phyloP scores from a whole-genome alignment of 192 early-diverging fungal genomes.

The Dissophora ornata region DNA sequence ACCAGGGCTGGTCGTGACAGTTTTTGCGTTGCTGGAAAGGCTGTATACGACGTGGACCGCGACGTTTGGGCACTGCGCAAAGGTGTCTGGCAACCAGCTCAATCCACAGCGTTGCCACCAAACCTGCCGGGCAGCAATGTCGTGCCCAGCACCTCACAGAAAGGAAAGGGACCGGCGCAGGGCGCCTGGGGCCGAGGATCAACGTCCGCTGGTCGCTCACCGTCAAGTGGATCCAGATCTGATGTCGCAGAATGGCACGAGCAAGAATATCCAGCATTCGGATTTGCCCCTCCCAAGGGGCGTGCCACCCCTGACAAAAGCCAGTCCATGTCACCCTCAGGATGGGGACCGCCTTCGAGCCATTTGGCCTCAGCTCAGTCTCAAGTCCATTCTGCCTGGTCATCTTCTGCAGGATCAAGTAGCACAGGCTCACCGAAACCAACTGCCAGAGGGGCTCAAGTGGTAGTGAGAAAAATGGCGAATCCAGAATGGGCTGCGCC shows the following conservation, averaged over 20 bases:
- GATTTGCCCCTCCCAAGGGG: constrained; percentile 1
- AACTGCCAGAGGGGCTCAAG: not conserved
- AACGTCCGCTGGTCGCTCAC: not conserved
- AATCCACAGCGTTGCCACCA: not conserved
- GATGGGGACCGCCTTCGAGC: too few species aligned
- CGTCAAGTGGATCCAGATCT: not conserved
- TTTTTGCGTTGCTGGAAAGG: constrained; percentile 28
- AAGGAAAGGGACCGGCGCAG: not conserved
- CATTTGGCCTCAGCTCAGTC: not conserved
- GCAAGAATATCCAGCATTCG: constrained; percentile 15
- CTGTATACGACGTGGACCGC: constrained; percentile 9
- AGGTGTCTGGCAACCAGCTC: not conserved
- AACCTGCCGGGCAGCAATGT: not conserved
- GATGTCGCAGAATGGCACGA: constrained; percentile 5
- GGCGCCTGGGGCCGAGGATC: constrained; percentile 6
- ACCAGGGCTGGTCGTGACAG: not conserved
- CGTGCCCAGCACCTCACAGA: not conserved
- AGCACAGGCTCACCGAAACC: too few species aligned
- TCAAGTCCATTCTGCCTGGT: not conserved
- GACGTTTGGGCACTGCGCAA: constrained; percentile 2
- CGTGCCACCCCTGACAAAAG: not conserved
- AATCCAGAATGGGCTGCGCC: constrained; percentile 31
- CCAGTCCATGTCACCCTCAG: not conserved
- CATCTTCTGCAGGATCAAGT: not conserved
- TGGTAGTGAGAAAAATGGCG: not conserved